Evolutionary conservation across 2,329 filamentous ascomycete species (phyloP), one percentile per base, ranked within the genome.

Genomic region (Fusarium sp.): DNA sequence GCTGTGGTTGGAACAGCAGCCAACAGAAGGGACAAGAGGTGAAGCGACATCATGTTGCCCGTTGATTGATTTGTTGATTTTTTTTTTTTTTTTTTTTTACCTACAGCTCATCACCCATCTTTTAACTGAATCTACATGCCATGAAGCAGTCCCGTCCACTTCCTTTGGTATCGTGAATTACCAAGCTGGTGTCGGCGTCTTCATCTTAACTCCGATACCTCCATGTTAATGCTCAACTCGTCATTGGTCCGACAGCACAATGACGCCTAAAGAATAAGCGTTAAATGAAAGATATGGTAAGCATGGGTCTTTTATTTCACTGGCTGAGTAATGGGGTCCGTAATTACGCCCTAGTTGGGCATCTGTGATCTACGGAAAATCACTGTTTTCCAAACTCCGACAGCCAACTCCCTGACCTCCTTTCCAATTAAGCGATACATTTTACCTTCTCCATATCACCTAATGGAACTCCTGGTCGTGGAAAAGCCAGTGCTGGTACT

Each of bases 301-400:
- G 48, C 16, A 29, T 52, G 27, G 48, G 10, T 13, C 18, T 31
- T 31, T 58, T 16, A 6, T 31, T 43, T 27, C 14, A 41, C 39
- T n/a, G 27, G 33, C 62, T 59, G 35, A 39, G 58, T 71, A 71
- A 22, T 71, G 20, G 18, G 18, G 22, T 6, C 11, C 57, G 57
- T 59, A 59, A 59, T 59, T 59, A 59, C 57, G 57, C 8, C 4
- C 16, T 16, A 11, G 7, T 10, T 37, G 9, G 58, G 27, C 57
- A 16, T 2, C 18, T 11, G 10, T 22, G 14, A 33, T 62, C 18
- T 16, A 13, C 70, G 70, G 71, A 73, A 62, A 73, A 73, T 56
- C 37, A 20, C 22, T 1, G 13, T 71, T 73, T 33, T 73, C 71
- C 70, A 73, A 73, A 73, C 61, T 73, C 71, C 71, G 71, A n/a